phyloP scores from a whole-genome alignment of 2,329 filamentous ascomycete species.

The Cercospora zeina region DNA sequence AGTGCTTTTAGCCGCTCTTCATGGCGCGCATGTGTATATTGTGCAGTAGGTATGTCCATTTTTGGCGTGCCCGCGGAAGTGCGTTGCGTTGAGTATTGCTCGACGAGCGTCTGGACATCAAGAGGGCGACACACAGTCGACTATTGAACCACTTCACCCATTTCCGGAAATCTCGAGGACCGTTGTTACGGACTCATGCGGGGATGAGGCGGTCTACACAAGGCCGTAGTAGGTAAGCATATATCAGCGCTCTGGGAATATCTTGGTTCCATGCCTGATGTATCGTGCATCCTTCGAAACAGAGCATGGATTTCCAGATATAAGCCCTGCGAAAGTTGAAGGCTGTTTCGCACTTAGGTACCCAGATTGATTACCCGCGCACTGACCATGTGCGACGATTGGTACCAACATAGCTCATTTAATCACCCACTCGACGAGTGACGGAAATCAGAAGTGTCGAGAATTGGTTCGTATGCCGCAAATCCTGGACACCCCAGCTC shows the following conservation, averaged over 20 bases:
- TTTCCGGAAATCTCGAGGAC: background rate
- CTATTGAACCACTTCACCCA: background rate
- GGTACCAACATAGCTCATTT: background rate
- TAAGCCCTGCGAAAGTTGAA: background rate
- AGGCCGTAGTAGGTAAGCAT: slow-evolving; percentile 1
- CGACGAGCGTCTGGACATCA: background rate
- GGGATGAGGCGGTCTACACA: background rate
- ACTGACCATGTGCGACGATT: background rate
- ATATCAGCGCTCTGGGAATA: background rate
- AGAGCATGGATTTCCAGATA: background rate
- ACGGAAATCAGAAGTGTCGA: background rate
- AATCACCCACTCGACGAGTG: background rate
- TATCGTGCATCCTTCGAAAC: slow-evolving; percentile 1
- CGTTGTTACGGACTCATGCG: background rate
- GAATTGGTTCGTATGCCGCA: background rate
- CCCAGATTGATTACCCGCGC: background rate
- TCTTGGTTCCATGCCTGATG: background rate
- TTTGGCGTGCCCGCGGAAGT: background rate
- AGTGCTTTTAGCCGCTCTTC: background rate
- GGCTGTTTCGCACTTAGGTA: background rate
- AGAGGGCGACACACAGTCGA: slow-evolving; percentile 2
- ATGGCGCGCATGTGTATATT: background rate
- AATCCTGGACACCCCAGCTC: background rate
- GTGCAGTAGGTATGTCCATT: slow-evolving; percentile 1
- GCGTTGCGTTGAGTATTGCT: background rate